These are phyloP conservation scores for Bipolaris sorokiniana DNA, from an alignment of 2,329 filamentous ascomycete species.

Conservation along the genomic window DNA sequence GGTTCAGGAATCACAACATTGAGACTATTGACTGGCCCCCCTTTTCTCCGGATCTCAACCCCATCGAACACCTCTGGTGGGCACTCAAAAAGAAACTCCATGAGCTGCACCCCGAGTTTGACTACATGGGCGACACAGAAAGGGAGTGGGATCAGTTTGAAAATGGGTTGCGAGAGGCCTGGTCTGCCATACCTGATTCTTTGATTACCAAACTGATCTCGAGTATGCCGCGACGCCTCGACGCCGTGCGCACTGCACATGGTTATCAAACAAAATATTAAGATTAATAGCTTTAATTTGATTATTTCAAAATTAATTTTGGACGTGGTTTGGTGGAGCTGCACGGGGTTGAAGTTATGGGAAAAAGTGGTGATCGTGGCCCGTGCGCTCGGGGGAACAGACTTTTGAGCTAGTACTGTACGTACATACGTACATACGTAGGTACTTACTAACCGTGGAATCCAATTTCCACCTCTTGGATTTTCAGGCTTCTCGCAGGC, in stretches of 20 bases:
- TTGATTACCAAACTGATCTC: conserved; percentile 3
- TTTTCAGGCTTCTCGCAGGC: background rate
- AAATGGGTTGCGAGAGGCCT: conserved; percentile 1
- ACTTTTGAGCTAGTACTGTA: background rate
- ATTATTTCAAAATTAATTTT: background rate
- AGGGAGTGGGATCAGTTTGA: conserved; percentile 6
- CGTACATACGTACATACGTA: too few relatives aligned
- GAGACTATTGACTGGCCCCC: conserved; percentile 15
- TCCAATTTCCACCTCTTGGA: background rate
- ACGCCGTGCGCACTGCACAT: background rate
- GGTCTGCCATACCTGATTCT: conserved; percentile 7
- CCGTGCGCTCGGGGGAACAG: too few relatives aligned
- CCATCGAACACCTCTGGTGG: conserved; percentile 31
- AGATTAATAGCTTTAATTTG: background rate
- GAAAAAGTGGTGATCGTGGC: too few relatives aligned
- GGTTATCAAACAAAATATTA: background rate
- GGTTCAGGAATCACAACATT: background rate
- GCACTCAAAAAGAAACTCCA: conserved; percentile 9
- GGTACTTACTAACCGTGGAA: background rate
- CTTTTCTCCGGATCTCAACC: conserved; percentile 32
- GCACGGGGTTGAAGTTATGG: too few relatives aligned
- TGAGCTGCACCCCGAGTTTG: conserved; percentile 10
- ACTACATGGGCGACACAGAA: conserved; percentile 4
- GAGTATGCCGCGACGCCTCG: conserved; percentile 10
- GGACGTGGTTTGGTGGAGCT: background rate